phyloP scores from a whole-genome alignment of 108 stramenopile genomes.

The Nannochloropsis oceanica region DNA sequence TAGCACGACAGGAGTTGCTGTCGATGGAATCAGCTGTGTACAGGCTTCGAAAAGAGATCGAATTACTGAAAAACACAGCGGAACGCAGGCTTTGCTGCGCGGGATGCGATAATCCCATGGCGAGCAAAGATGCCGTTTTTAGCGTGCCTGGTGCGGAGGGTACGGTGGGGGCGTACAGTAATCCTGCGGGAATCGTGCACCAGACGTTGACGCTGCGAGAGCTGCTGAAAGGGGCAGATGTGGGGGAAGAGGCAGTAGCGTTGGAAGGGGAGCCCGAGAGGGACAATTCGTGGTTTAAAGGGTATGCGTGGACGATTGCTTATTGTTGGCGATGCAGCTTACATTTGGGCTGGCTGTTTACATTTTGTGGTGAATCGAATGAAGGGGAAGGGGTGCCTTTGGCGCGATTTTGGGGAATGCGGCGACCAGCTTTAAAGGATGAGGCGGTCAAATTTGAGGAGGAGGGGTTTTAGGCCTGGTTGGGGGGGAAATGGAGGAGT shows the following conservation, averaged over 20 bases:
- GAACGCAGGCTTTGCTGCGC: conserved; percentile 17
- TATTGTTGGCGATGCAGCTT: conserved; percentile 1
- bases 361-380: neutral
- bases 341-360: conserved; percentile 21
- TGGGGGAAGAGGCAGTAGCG: neutral
- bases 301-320: conserved; percentile 21
- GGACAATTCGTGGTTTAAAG: neutral
- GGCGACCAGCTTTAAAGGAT: neutral
- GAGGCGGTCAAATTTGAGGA: neutral
- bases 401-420: neutral
- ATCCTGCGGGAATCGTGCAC: conserved; percentile 20
- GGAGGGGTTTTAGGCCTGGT: too few species aligned
- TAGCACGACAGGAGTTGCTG: conserved; percentile 9
- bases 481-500: too few species aligned
- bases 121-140: conserved; percentile 17
- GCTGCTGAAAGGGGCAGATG: neutral
- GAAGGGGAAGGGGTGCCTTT: neutral
- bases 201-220: conserved; percentile 22
- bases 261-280: neutral
- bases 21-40: conserved; percentile 7
- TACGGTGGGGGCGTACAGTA: conserved; percentile 26
- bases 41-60: neutral
- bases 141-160: conserved; percentile 26
- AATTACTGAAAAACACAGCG: neutral
- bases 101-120: conserved; percentile 2